These are phyloP conservation scores for Botryosphaeria agaves DNA, from an alignment of 2,329 filamentous ascomycete genomes.

Conservation along the genomic window DNA sequence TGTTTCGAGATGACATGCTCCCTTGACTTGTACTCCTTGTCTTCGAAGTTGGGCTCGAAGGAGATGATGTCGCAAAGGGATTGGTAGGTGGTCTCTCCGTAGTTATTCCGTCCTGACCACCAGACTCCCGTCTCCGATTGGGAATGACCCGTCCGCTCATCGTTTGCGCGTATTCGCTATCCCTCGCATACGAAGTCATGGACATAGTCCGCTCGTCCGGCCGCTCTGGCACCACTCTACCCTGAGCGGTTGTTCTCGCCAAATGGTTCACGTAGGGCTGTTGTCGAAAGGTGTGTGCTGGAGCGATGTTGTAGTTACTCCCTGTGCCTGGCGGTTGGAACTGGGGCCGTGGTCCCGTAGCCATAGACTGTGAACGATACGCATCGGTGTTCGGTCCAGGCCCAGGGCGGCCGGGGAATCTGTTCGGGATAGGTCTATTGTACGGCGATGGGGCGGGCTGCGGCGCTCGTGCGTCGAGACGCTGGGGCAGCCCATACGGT, in stretches of 20 bases:
- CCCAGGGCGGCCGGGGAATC: conserved; percentile 33
- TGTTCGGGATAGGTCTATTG: conserved; percentile 37
- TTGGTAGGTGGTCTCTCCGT: too few relatives aligned
- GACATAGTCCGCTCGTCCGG: conserved; percentile 93
- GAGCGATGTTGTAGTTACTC: conserved; percentile 42
- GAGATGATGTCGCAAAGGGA: not conserved
- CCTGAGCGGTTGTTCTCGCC: conserved; percentile 76
- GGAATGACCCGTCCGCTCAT: conserved; percentile 89
- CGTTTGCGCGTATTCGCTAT: conserved; percentile 66
- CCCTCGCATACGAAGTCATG: conserved; percentile 66
- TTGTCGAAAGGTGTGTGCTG: conserved; percentile 62
- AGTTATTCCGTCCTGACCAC: conserved; percentile 4
- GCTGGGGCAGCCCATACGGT: conserved; percentile 56
- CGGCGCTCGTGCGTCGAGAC: conserved; percentile 43
- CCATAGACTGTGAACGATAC: conserved; percentile 87
- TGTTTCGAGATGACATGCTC: conserved; percentile 42
- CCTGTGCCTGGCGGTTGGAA: conserved; percentile 47
- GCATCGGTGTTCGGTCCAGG: conserved; percentile 70
- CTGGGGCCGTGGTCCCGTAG: conserved; percentile 53
- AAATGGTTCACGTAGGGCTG: conserved; percentile 52
- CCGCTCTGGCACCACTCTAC: conserved; percentile 76
- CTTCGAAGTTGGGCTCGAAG: conserved; percentile 1
- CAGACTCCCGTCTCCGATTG: conserved; percentile 46
- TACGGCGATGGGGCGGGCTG: conserved; percentile 30
- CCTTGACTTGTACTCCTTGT: conserved; percentile 13